Conservation (phyloP, 2,329 filamentous ascomycete genomes). For the Aspergillus intermedius region DNA sequence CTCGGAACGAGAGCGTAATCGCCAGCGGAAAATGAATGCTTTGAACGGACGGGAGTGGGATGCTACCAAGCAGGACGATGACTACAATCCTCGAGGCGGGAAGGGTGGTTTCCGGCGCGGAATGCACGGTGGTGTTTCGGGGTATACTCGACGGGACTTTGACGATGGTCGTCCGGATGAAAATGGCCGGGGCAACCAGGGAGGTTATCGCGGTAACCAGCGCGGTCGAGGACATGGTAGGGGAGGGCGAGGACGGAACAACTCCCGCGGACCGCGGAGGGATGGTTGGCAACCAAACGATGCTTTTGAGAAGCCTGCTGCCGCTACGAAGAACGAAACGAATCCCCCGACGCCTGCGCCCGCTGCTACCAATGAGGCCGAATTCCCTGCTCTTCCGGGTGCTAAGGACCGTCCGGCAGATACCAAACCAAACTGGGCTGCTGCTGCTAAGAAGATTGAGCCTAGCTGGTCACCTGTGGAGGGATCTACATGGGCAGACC, state of each 20-base stretch:
- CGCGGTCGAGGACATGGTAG: conserved; percentile 28
- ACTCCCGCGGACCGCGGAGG: conserved; percentile 18
- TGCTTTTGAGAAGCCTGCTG: conserved; percentile 6
- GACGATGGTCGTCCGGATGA: conserved; percentile 20
- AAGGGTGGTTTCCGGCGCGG: conserved; percentile 44
- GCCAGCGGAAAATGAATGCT: conserved; percentile 53
- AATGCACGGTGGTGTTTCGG: conserved; percentile 47
- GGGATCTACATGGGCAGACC: conserved; percentile 28
- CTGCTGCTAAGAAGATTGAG: conserved; percentile 18
- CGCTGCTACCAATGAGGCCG: conserved; percentile 23
- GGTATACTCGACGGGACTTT: conserved; percentile 25
- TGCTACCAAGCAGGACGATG: conserved; percentile 53
- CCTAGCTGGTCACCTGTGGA: conserved; percentile 18
- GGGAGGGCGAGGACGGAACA: conserved; percentile 21
- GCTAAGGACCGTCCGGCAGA: conserved; percentile 13
- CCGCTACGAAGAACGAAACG: conserved; percentile 6
- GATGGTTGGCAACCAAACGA: conserved; percentile 8
- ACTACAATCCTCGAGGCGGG: conserved; percentile 40
- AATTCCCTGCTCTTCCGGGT: conserved; percentile 32
- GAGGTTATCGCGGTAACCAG: conserved; percentile 6
- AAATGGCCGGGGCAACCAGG: conserved; percentile 6
- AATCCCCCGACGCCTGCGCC: conserved; percentile 13
- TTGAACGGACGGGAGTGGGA: conserved; percentile 58
- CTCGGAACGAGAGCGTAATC: conserved; percentile 55
- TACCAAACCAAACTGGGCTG: conserved; percentile 1